phyloP scores from a whole-genome alignment of 345 rosid species.

The Angophora floribunda region DNA sequence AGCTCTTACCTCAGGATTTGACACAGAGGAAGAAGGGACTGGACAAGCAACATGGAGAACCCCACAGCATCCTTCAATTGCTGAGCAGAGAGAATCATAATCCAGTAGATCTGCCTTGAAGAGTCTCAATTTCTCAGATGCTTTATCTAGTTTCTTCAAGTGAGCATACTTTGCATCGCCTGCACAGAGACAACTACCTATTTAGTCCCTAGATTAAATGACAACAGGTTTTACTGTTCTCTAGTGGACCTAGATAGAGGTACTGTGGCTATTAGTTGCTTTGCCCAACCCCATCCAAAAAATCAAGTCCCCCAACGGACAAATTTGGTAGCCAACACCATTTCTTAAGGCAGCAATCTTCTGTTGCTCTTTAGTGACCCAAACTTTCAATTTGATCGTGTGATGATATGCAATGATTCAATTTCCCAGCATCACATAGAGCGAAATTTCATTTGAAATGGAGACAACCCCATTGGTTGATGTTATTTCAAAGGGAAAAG shows the following conservation, averaged over 20 bases:
- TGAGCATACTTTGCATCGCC: slow-evolving; percentile 15
- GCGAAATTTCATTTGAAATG: neutral
- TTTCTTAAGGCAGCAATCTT: neutral
- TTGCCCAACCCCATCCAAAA: neutral
- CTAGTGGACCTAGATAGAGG: neutral
- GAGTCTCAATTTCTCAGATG: slow-evolving; percentile 18
- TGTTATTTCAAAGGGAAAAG: neutral
- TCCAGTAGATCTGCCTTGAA: slow-evolving; percentile 27
- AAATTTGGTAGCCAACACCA: neutral
- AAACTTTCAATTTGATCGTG: neutral
- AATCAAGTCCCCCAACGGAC: neutral
- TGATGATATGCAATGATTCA: neutral
- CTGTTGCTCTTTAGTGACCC: neutral
- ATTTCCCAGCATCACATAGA: neutral
- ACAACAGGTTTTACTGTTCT: neutral
- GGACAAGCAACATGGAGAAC: slow-evolving; percentile 25
- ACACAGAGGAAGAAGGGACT: neutral
- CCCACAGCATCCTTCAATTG: slow-evolving; percentile 16
- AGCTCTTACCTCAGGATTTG: slow-evolving; percentile 8
- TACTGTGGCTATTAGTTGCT: neutral
- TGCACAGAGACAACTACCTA: neutral
- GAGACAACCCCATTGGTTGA: neutral
- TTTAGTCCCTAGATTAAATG: neutral
- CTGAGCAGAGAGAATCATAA: slow-evolving; percentile 5
- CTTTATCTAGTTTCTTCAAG: slow-evolving; percentile 10